phyloP scores from a whole-genome alignment of 192 early-diverging fungal species.

The Cladochytrium replicatum region DNA sequence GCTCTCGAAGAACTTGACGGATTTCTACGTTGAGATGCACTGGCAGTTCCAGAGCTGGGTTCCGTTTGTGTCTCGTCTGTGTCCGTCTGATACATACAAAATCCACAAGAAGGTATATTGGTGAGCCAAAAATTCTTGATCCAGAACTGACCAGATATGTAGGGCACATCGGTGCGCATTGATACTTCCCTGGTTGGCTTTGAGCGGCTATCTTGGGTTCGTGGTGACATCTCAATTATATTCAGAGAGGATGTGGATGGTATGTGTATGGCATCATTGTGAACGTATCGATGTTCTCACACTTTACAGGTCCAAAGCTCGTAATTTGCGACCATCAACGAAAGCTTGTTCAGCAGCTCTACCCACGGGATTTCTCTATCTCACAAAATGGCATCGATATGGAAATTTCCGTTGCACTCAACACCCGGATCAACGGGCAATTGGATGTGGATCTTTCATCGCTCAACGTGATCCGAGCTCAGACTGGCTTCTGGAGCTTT shows the following conservation, averaged over 20 bases:
- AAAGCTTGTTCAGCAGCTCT: conserved; percentile 31
- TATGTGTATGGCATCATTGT: neutral
- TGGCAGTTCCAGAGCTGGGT: conserved; percentile 32
- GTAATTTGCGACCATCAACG: conserved; percentile 38
- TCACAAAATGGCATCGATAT: conserved; percentile 27
- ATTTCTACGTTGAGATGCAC: conserved; percentile 37
- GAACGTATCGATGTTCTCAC: neutral
- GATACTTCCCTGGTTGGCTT: conserved; percentile 48
- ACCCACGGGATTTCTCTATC: conserved; percentile 29
- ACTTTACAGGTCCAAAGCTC: conserved; percentile 10
- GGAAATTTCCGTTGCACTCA: conserved; percentile 33
- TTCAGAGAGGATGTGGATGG: conserved; percentile 19
- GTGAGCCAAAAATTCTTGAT: neutral
- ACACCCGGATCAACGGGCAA: conserved; percentile 29
- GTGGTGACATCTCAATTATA: conserved; percentile 40
- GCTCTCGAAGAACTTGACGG: conserved; percentile 6
- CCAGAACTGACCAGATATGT: neutral
- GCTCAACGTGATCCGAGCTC: conserved; percentile 20
- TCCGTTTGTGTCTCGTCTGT: conserved; percentile 34
- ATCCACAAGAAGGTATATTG: conserved; percentile 24
- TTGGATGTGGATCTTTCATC: conserved; percentile 29
- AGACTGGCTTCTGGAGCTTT: conserved; percentile 34
- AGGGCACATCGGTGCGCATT: conserved; percentile 31
- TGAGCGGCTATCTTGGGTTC: conserved; percentile 37
- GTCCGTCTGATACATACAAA: conserved; percentile 30